phyloP scores from a whole-genome alignment of 768 basidiomycete species.

The Cyclocybe aegerita region DNA sequence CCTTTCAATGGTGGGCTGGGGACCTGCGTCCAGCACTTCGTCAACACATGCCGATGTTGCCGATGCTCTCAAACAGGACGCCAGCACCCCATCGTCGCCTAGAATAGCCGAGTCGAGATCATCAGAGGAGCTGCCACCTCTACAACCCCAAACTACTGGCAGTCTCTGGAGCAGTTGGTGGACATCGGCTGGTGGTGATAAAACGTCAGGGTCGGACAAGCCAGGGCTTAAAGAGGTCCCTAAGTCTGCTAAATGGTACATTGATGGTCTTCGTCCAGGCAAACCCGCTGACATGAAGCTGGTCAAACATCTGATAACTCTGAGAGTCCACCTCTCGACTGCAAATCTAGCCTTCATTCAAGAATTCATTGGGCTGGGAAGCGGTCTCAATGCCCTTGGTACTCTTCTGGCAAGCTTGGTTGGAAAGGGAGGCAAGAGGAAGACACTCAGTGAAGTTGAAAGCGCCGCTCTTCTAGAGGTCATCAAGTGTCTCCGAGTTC shows the following conservation, averaged over 20 bases:
- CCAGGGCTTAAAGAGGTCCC: conserved; percentile 33
- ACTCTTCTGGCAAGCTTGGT: conserved; percentile 59
- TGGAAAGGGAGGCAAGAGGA: conserved; percentile 65
- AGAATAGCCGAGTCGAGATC: no score
- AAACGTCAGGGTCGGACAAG: conserved; percentile 26
- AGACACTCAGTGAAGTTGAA: conserved; percentile 61
- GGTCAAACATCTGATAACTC: conserved; percentile 73
- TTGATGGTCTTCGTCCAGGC: conserved; percentile 54
- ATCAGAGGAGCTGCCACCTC: conserved; percentile 33
- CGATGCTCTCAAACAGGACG: no score
- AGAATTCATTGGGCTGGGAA: conserved; percentile 65
- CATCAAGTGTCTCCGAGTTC: conserved; percentile 75
- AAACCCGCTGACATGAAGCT: conserved; percentile 60
- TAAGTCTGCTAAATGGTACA: conserved; percentile 61
- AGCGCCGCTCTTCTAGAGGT: conserved; percentile 68
- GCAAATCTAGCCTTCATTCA: conserved; percentile 77
- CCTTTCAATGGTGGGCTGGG: conserved; percentile 67
- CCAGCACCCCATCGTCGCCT: conserved; percentile 2
- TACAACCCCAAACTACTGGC: conserved; percentile 71
- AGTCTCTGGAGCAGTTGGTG: conserved; percentile 79
- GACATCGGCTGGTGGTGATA: conserved; percentile 63
- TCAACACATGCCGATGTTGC: conserved; percentile 28
- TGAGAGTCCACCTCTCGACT: conserved; percentile 86
- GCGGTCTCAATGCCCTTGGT: conserved; percentile 67
- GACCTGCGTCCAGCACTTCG: conserved; percentile 31